These are phyloP conservation scores for Populus hybrid DNA, from an alignment of 441 rosid species.

Conservation along the genomic window DNA sequence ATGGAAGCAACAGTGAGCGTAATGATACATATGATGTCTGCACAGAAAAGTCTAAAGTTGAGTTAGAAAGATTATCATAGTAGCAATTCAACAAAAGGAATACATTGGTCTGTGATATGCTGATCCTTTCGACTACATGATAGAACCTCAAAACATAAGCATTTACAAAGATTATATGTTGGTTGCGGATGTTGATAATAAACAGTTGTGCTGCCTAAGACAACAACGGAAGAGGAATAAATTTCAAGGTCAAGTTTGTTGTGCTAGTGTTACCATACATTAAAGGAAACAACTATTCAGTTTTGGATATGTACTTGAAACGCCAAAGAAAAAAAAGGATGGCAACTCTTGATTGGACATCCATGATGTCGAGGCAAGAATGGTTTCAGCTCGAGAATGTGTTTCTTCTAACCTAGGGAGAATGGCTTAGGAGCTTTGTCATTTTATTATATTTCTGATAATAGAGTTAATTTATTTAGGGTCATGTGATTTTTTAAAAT, in stretches of 20 bases:
- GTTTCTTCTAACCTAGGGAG: background rate
- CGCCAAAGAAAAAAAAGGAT: background rate
- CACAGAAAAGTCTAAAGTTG: background rate
- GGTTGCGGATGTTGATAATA: background rate
- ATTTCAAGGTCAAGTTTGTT: background rate
- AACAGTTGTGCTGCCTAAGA: background rate
- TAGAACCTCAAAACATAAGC: background rate
- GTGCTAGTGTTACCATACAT: background rate
- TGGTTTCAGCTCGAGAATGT: background rate
- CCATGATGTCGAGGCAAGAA: background rate
- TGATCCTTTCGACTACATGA: background rate
- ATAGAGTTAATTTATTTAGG: background rate
- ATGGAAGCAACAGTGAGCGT: background rate
- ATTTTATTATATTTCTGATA: background rate
- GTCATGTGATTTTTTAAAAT: too few species aligned
- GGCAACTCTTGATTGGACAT: background rate
- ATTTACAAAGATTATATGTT: background rate
- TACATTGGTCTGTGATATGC: background rate
- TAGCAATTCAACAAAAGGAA: background rate
- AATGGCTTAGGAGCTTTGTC: background rate
- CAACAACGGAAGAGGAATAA: background rate
- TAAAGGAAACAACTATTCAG: background rate
- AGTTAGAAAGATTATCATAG: background rate
- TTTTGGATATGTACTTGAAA: background rate
- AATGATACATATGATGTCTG: background rate